Conservation (phyloP, 2,329 filamentous ascomycete genomes). For the Hysterium pulicare region DNA sequence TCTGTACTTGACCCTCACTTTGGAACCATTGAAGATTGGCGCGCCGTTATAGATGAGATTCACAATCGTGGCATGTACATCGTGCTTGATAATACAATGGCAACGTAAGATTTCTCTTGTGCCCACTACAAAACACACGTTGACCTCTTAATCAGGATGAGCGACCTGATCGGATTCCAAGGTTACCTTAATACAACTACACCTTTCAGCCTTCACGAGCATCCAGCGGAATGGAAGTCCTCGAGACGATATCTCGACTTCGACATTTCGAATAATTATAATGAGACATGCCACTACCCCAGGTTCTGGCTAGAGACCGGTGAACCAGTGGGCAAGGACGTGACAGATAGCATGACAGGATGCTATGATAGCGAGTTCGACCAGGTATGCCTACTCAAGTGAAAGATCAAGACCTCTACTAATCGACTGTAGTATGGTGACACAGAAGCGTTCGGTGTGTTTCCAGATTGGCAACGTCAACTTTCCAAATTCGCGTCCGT, state of each 20-base stretch:
- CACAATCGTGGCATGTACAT: constrained; percentile 62
- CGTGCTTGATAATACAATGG: constrained; percentile 61
- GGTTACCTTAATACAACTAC: constrained; percentile 57
- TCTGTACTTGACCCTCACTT: constrained; percentile 61
- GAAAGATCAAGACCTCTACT: background rate
- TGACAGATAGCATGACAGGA: constrained; percentile 47
- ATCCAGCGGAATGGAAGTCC: constrained; percentile 56
- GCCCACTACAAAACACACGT: background rate
- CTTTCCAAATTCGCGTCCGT: constrained; percentile 63
- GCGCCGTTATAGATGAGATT: constrained; percentile 55
- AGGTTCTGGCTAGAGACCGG: constrained; percentile 60
- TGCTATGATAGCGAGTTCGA: constrained; percentile 63
- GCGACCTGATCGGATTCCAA: constrained; percentile 60
- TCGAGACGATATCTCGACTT: constrained; percentile 57
- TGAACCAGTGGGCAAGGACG: constrained; percentile 45
- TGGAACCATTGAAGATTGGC: constrained; percentile 56
- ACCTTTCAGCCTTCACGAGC: constrained; percentile 44
- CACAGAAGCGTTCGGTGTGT: constrained; percentile 53
- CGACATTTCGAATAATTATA: constrained; percentile 48
- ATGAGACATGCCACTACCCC: constrained; percentile 52
- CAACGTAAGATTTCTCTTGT: constrained; percentile 48
- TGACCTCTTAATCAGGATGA: constrained; percentile 40
- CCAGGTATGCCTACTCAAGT: constrained; percentile 8
- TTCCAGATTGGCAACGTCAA: constrained; percentile 60
- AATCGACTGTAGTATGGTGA: constrained; percentile 51